Evolutionary conservation across 352 stramenopile genomes (phyloP).

Genomic region (Pythium aquatile): DNA sequence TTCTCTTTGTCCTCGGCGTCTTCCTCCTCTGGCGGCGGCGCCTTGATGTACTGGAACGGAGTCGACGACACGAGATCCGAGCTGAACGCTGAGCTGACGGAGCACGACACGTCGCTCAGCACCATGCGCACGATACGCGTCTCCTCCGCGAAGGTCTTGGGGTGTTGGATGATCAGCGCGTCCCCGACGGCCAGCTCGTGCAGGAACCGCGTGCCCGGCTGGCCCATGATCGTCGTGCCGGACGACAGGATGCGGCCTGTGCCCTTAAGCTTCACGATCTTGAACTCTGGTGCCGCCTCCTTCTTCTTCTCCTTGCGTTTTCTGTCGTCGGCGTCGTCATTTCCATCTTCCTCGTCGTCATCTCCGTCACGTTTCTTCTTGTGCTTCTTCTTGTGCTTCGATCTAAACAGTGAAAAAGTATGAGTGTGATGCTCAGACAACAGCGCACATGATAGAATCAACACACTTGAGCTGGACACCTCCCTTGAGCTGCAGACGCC

Average conservation of each 20-base stretch:
- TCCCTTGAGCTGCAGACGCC: slow-evolving; percentile 82
- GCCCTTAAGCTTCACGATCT: slow-evolving; percentile 77
- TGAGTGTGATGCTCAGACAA: slow-evolving; percentile 2
- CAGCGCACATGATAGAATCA: slow-evolving; percentile 26
- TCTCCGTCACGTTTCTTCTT: slow-evolving; percentile 54
- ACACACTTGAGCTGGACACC: slow-evolving; percentile 82
- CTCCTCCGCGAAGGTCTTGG: slow-evolving; percentile 82
- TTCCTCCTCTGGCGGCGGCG: slow-evolving; percentile 62
- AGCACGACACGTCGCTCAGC: slow-evolving; percentile 84
- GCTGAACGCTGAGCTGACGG: slow-evolving; percentile 85
- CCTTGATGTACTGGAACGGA: slow-evolving; percentile 88
- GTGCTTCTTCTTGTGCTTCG: slow-evolving; percentile 49
- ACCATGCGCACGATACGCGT: slow-evolving; percentile 91
- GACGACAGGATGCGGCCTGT: slow-evolving; percentile 82
- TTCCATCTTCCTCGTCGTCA: slow-evolving; percentile 17
- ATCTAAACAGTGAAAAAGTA: slow-evolving; percentile 16
- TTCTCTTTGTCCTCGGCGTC: slow-evolving; percentile 37
- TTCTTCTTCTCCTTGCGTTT: slow-evolving; percentile 34
- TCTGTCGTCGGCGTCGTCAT: slow-evolving; percentile 14
- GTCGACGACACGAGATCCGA: slow-evolving; percentile 88
- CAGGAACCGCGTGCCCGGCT: slow-evolving; percentile 80
- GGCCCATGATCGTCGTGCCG: slow-evolving; percentile 87
- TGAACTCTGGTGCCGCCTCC: slow-evolving; percentile 36
- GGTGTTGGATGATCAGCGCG: slow-evolving; percentile 86
- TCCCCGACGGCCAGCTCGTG: slow-evolving; percentile 79